Evolutionary conservation across 192 early-diverging fungal species (phyloP).

Genomic region (Funneliformis geosporum): DNA sequence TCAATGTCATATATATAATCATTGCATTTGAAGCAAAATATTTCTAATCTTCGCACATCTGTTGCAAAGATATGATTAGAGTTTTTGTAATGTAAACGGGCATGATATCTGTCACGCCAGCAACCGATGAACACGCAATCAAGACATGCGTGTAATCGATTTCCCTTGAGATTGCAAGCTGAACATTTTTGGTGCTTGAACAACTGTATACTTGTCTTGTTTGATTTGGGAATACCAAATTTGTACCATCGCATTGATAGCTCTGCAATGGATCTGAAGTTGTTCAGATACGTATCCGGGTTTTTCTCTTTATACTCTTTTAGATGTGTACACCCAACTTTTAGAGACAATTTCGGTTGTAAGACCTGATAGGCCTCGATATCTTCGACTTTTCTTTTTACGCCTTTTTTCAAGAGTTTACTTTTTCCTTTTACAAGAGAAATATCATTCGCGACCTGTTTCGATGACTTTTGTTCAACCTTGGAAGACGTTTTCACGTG

Average conservation of each 20-base stretch:
- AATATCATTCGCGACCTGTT: neutral
- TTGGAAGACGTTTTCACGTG: neutral
- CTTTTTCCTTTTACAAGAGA: neutral
- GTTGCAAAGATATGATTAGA: neutral
- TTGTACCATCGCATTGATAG: conserved; percentile 15
- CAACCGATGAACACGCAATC: conserved; percentile 83
- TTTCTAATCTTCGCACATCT: conserved; percentile 27
- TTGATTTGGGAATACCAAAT: neutral
- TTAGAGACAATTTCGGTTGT: neutral
- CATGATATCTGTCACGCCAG: conserved; percentile 59
- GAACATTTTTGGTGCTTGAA: conserved; percentile 4
- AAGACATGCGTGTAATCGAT: conserved; percentile 77
- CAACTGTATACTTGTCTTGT: neutral
- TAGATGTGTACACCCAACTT: neutral
- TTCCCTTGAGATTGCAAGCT: neutral
- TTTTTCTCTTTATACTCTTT: neutral
- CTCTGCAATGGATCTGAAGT: conserved; percentile 11
- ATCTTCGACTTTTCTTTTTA: neutral
- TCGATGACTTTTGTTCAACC: neutral
- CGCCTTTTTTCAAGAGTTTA: neutral
- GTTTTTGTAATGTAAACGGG: conserved; percentile 27
- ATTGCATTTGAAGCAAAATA: conserved; percentile 29
- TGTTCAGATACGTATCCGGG: neutral
- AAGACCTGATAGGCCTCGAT: neutral
- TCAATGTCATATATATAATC: conserved; percentile 36